Evolutionary conservation across 2,329 filamentous ascomycete genomes (phyloP).

Genomic region (Fusarium metavorans): DNA sequence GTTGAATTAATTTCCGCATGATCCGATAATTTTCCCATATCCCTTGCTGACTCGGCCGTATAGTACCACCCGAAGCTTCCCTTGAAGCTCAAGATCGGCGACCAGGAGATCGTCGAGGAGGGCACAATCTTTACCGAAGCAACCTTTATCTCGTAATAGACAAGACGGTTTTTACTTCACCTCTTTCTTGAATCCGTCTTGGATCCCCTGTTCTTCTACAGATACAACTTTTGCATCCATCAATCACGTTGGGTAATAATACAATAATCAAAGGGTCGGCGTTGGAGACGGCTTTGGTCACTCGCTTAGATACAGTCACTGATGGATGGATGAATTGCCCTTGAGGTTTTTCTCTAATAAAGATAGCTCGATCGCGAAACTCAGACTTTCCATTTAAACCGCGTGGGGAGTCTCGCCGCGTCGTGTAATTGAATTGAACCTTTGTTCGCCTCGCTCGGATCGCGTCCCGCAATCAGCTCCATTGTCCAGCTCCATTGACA

Average conservation of each 20-base stretch:
- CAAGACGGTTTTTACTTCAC: constrained; percentile 22
- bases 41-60: constrained; percentile 29
- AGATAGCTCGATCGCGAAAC: constrained; percentile 14
- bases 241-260: constrained; percentile 47
- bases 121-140: constrained; percentile 88
- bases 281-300: constrained; percentile 48
- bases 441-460: constrained; percentile 13
- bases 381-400: constrained; percentile 5
- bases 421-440: constrained; percentile 21
- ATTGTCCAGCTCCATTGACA: constrained; percentile 25
- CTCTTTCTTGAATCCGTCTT: constrained; percentile 10
- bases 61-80: constrained; percentile 79
- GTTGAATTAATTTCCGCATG: constrained; percentile 39
- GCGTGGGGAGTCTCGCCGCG: constrained; percentile 20
- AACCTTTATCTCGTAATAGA: constrained; percentile 86
- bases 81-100: constrained; percentile 87
- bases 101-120: constrained; percentile 81
- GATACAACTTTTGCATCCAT: constrained; percentile 29
- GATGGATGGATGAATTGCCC: constrained; percentile 26
- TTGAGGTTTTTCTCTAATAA: constrained; percentile 22
- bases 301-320: constrained; percentile 44
- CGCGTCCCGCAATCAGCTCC: constrained; percentile 22
- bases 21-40: constrained; percentile 9
- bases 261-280: constrained; percentile 45
- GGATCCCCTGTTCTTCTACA: constrained; percentile 20